Base-by-base conservation (phyloP, 1,284 basidiomycete species). In the Trichosporon ovoides region DNA sequence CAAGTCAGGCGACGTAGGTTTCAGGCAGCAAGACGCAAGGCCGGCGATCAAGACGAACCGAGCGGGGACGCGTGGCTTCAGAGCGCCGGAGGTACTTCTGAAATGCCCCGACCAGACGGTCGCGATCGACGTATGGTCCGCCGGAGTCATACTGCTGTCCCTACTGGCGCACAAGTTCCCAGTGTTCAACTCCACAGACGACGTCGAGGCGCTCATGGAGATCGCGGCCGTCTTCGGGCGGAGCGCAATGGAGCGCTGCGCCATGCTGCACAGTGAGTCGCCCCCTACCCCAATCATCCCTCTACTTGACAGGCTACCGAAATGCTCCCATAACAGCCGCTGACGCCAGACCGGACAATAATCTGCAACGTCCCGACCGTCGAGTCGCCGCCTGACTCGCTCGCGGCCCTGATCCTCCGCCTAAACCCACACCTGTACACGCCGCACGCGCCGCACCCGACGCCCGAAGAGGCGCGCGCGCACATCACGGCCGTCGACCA, bases 41-140 rank as follows among this genome's bases (percentile, higher is more conserved):
- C 91, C 92, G 1, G 80, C 83, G 50, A 90, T 92, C 53, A 94
- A 95, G 72, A 94, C 96, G 6, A 98, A 98, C 72, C 85, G 95
- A 55, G 96, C 95, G 0, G 95, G 95, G 1, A 99, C 95, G 7
- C 81, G 95, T 70, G 96, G 95, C 0, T 99, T 99, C 76, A 86
- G 95, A 57, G 94, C 95, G 0, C 95, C 95, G 0, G 96, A 99
- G 70, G 96, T 99, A 11, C 77, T 99, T 22, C 78, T 98, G 51
- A 99, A 98, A 76, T 99, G 95, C 68, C 86, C 87, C 19, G 88
- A 93, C 66, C 95, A 99, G 78, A 88, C 87, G 6, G 90, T 91
- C 60, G 95, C 95, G 11, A 87, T 98, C 68, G 95, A 99, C 71
- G 85, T 98, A 38, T 99, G 95, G 95, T 89, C 94, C 2, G 91